Conservation (phyloP, 768 basidiomycete genomes). For the Auricularia auricula-judae region DNA sequence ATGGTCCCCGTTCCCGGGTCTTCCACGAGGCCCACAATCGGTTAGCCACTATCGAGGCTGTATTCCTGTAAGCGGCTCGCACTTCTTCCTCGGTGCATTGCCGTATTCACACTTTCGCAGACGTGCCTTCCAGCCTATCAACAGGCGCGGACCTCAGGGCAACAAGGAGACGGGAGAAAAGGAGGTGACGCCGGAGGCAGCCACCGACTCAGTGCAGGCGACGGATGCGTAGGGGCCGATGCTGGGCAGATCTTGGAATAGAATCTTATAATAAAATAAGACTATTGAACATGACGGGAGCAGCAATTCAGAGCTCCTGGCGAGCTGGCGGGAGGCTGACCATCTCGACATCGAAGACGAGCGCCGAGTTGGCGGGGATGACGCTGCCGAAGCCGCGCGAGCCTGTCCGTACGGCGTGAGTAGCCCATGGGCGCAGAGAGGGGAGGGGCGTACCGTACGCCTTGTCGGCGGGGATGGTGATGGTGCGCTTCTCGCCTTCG, state of each 20-base stretch:
- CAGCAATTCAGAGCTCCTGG: conserved; percentile 40
- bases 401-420: conserved; percentile 30
- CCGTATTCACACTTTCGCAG: background rate
- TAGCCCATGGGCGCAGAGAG: background rate
- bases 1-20: conserved; percentile 81
- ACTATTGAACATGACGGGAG: background rate
- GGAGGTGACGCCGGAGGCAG: too few species aligned
- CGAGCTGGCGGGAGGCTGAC: conserved; percentile 43
- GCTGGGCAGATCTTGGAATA: too few species aligned
- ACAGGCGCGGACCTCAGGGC: too few species aligned
- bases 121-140: too few species aligned
- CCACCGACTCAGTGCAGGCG: too few species aligned
- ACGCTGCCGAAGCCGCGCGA: conserved; percentile 59
- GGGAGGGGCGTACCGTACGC: conserved; percentile 55
- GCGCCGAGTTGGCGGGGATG: conserved; percentile 70
- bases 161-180: too few species aligned
- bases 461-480: conserved; percentile 71
- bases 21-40: conserved; percentile 95
- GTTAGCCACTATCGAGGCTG: conserved; percentile 92
- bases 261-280: background rate
- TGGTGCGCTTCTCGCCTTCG: conserved; percentile 72
- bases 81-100: background rate
- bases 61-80: conserved; percentile 60
- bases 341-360: conserved; percentile 83
- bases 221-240: too few species aligned